Base-by-base conservation (phyloP, 2,329 filamentous ascomycete species). In the Pyricularia pennisetigena region DNA sequence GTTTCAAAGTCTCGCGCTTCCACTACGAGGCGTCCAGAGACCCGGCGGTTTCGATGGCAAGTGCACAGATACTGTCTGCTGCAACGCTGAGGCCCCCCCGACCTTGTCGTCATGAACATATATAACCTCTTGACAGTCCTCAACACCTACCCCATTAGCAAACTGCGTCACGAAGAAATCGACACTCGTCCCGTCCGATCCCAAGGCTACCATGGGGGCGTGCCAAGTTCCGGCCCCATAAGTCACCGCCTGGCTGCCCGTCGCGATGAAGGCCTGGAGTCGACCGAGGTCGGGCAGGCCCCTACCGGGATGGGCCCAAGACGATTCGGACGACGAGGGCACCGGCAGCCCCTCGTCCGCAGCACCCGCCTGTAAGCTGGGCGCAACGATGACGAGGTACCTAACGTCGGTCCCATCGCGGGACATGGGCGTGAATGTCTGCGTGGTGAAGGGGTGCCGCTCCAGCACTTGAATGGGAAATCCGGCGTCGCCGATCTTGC, bases 191-290 rank as follows among this genome's bases (percentile, higher is more conserved):
- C 79, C 82, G 2, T 74, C 68, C 2, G 75, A 71, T 0, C 94
- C 94, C 65, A 98, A 78, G 20, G 92, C 93, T 16, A 93, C 91
- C 94, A 99, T 98, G 0, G 95, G 95, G 70, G 94, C 93, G 81
- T 99, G 95, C 87, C 94, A 99, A 68, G 93, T 97, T 5, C 93
- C 95, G 1, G 91, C 88, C 1, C 86, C 93, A 77, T 98, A 99
- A 2, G 93, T 97, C 16, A 99, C 92, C 12, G 93, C 94, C 80
- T 97, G 93, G 28, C 85, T 83, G 2, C 88, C 89, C 66, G 84
- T 86, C 1, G 92, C 94, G 68, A 96, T 79, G 76, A 97, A 99
- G 0, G 93, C 94, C 72, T 83, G 85, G 57, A 97, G 73, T 9
- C 85, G 83, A 26, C 77, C 76, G 59, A 97, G 75, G 77, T 97